phyloP scores from a whole-genome alignment of 768 basidiomycete genomes.

The Favolaschia claudopus region DNA sequence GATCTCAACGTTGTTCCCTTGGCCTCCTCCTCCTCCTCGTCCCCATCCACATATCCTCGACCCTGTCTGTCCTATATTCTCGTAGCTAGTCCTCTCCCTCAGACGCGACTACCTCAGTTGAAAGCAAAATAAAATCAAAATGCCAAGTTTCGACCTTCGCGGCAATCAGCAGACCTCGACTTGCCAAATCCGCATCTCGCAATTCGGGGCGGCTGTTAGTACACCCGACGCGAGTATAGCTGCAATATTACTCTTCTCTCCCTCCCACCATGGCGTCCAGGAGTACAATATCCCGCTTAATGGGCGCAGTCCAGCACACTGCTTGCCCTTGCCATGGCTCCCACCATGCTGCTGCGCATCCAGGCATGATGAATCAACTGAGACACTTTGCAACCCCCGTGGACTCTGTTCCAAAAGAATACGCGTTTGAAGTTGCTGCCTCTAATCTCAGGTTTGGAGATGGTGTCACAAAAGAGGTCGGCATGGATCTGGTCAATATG shows the following conservation, averaged over 20 bases:
- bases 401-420: constrained; percentile 78
- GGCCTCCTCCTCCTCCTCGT: too few species aligned
- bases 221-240: too few species aligned
- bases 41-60: too few species aligned
- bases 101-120: too few species aligned
- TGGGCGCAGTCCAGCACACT: constrained; percentile 76
- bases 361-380: constrained; percentile 64
- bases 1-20: not conserved
- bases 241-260: too few species aligned
- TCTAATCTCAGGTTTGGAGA: constrained; percentile 90
- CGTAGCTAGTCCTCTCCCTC: too few species aligned
- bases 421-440: constrained; percentile 93
- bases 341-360: constrained; percentile 50
- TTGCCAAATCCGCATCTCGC: too few species aligned
- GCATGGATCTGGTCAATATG: constrained; percentile 95
- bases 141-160: too few species aligned
- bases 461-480: constrained; percentile 89
- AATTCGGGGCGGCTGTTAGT: too few species aligned
- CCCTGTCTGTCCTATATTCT: too few species aligned
- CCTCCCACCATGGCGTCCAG: constrained; percentile 57
- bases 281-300: constrained; percentile 73
- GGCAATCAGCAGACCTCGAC: too few species aligned
- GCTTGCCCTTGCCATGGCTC: constrained; percentile 84
- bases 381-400: constrained; percentile 83
- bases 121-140: too few species aligned